These are phyloP conservation scores for Cichorium intybus DNA, from an alignment of 140 eudicot species.

Conservation along the genomic window DNA sequence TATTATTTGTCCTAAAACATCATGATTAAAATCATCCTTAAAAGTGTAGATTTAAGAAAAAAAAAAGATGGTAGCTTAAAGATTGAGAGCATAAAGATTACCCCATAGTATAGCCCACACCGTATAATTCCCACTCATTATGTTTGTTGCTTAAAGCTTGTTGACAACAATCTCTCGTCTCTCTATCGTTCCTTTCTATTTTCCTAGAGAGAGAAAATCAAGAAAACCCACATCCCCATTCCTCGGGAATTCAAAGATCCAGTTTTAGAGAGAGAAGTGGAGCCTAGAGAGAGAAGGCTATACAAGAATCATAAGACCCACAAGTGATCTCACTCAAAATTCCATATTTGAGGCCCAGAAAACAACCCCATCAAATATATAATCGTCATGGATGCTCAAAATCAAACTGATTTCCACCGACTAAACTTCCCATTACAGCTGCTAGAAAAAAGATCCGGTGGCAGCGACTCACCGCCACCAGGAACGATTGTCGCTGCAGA, in stretches of 20 bases:
- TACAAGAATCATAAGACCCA: conserved; percentile 7
- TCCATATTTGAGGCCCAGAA: neutral
- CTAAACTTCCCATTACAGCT: conserved; percentile 18
- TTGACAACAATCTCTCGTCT: conserved; percentile 8
- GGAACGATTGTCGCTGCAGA: neutral
- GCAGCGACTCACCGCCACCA: neutral
- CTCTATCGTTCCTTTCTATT: neutral
- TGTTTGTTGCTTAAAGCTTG: conserved; percentile 14
- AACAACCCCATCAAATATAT: conserved; percentile 3
- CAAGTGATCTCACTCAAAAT: conserved; percentile 11
- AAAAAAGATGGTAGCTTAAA: neutral
- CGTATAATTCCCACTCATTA: conserved; percentile 13
- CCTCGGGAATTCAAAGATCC: conserved; percentile 15
- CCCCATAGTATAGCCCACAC: conserved; percentile 7
- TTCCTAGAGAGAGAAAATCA: conserved; percentile 4
- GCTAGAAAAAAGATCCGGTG: conserved; percentile 8
- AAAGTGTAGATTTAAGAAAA: neutral
- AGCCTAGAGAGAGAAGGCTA: conserved; percentile 5
- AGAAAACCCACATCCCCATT: conserved; percentile 13
- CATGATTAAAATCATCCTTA: neutral
- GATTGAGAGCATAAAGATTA: conserved; percentile 1
- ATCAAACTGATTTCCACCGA: conserved; percentile 13
- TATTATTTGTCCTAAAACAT: neutral
- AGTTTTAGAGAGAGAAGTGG: conserved; percentile 10
- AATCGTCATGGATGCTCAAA: conserved; percentile 10